phyloP scores from a whole-genome alignment of 192 early-diverging fungal species.

The Obelidium mucronatum region DNA sequence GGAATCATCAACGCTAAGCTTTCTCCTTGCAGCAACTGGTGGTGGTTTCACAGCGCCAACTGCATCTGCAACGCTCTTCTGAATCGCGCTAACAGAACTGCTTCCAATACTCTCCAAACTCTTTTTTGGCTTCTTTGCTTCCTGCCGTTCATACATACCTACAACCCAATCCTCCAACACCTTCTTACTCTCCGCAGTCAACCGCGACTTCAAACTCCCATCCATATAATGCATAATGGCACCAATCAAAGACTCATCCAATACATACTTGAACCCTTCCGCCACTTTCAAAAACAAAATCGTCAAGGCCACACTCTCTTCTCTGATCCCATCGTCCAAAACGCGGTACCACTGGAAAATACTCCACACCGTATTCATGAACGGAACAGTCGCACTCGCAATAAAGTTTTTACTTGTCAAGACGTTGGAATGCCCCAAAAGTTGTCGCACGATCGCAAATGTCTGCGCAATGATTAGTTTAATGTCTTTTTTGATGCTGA shows the following conservation, averaged over 20 bases:
- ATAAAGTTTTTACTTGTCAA: slow-evolving; percentile 8
- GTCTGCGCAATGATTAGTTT: slow-evolving; percentile 25
- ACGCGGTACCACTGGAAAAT: slow-evolving; percentile 39
- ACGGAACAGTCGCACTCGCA: not conserved
- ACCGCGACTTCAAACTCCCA: slow-evolving; percentile 25
- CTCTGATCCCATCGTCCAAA: slow-evolving; percentile 26
- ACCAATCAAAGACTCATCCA: slow-evolving; percentile 23
- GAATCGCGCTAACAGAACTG: not conserved
- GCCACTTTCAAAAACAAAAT: slow-evolving; percentile 10
- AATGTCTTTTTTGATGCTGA: slow-evolving; percentile 34
- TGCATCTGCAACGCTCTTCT: not conserved
- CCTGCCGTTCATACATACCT: not conserved
- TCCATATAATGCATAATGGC: not conserved
- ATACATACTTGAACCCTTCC: not conserved
- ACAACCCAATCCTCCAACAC: slow-evolving; percentile 18
- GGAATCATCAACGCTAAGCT: not conserved
- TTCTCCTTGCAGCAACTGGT: slow-evolving; percentile 5
- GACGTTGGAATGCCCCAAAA: slow-evolving; percentile 4
- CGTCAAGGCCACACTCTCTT: slow-evolving; percentile 22
- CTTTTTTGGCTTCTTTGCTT: slow-evolving; percentile 18
- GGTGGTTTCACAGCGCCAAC: not conserved
- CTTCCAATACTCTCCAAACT: slow-evolving; percentile 5
- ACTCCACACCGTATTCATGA: slow-evolving; percentile 22
- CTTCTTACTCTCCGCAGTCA: slow-evolving; percentile 12
- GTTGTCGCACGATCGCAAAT: slow-evolving; percentile 3